phyloP scores from a whole-genome alignment of 2,329 filamentous ascomycete genomes.

The Monosporascus sp. region DNA sequence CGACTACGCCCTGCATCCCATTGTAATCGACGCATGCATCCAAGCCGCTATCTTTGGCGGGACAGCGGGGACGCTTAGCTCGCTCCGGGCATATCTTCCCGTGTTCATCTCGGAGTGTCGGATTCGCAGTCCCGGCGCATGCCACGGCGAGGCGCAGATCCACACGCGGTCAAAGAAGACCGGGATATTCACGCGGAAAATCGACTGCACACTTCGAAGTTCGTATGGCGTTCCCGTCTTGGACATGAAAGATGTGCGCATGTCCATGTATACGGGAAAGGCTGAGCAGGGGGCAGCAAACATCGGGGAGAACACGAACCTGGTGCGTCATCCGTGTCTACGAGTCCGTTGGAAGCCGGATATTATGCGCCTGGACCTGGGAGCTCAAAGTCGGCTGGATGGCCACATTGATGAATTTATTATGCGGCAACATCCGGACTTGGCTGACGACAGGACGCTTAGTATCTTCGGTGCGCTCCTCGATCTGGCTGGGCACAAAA shows the following conservation, averaged over 20 bases:
- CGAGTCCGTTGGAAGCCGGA: slow-evolving; percentile 15
- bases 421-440: neutral
- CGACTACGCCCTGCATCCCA: slow-evolving; percentile 18
- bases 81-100: neutral
- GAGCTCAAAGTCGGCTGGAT: neutral
- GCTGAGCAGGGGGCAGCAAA: neutral
- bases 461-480: slow-evolving; percentile 3
- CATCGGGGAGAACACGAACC: neutral
- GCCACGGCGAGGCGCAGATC: no score
- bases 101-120: neutral
- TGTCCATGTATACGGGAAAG: no score
- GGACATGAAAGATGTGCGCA: no score
- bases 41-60: slow-evolving; percentile 13
- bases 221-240: no score
- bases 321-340: neutral
- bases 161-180: neutral
- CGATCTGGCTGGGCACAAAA: no score
- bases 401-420: slow-evolving; percentile 1
- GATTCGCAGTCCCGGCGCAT: neutral
- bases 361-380: slow-evolving; percentile 1
- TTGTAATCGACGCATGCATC: slow-evolving; percentile 17
- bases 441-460: neutral
- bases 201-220: no score
- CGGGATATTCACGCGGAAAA: no score
- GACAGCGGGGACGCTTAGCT: neutral